Conservation (phyloP, 768 basidiomycete genomes). For the Coprinopsis cinerea region DNA sequence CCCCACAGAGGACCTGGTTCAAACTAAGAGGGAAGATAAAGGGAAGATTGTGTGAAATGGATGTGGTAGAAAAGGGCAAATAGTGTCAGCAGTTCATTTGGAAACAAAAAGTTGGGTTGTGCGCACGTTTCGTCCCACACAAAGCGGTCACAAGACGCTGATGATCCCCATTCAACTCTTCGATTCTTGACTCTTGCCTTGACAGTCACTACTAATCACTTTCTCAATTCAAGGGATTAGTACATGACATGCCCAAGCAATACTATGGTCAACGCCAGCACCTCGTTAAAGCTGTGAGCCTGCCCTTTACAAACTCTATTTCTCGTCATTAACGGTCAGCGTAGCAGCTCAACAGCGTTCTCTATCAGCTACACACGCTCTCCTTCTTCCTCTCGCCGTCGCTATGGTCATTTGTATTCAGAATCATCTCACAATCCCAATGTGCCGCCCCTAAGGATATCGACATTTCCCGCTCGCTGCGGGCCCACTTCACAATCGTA, state of each 20-base stretch:
- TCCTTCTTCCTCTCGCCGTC: slow-evolving; percentile 77
- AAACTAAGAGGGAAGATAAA: slow-evolving; percentile 4
- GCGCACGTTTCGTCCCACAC: slow-evolving; percentile 11
- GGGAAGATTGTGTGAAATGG: not conserved
- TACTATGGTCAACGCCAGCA: slow-evolving; percentile 66
- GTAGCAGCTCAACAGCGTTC: slow-evolving; percentile 57
- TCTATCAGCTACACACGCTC: slow-evolving; percentile 68
- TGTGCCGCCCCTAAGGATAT: slow-evolving; percentile 64
- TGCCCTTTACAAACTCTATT: not conserved
- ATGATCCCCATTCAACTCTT: no score
- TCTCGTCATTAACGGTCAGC: slow-evolving; percentile 8
- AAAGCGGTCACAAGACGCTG: slow-evolving; percentile 10
- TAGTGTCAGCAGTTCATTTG: slow-evolving; percentile 5
- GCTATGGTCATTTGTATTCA: slow-evolving; percentile 46
- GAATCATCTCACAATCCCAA: slow-evolving; percentile 57
- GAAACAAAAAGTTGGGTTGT: slow-evolving; percentile 1
- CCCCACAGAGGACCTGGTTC: slow-evolving; percentile 8
- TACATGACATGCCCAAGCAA: slow-evolving; percentile 54
- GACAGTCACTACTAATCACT: not conserved
- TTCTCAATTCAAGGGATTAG: not conserved
- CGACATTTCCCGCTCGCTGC: slow-evolving; percentile 58
- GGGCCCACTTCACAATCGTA: slow-evolving; percentile 59
- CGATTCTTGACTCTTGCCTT: not conserved
- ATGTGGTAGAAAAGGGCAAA: not conserved
- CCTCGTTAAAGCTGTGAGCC: slow-evolving; percentile 58